These are phyloP conservation scores for Candida mesenterica DNA, from an alignment of 1,139 yeast species.

Conservation along the genomic window DNA sequence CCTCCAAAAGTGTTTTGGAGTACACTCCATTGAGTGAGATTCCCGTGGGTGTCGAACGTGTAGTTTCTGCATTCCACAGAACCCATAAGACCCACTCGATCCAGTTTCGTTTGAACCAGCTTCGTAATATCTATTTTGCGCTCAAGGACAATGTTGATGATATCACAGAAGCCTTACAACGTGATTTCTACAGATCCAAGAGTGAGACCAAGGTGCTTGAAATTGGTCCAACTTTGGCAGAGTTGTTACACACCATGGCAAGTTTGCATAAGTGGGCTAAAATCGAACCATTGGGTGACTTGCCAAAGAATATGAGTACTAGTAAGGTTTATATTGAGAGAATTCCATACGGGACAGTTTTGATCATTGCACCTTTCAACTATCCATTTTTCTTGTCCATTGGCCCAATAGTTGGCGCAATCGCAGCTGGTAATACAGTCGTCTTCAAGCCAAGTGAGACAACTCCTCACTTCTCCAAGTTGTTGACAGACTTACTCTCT, in stretches of 20 bases:
- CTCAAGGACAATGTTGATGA: conserved; percentile 58
- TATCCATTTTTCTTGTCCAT: conserved; percentile 71
- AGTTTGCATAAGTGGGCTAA: conserved; percentile 62
- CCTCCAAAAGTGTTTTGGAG: conserved; percentile 7
- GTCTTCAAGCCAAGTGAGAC: conserved; percentile 79
- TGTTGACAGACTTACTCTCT: conserved; percentile 55
- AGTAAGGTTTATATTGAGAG: conserved; percentile 55
- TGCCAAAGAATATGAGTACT: conserved; percentile 47
- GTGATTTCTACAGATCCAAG: conserved; percentile 65
- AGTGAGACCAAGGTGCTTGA: conserved; percentile 66
- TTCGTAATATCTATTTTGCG: conserved; percentile 68
- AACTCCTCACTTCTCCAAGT: conserved; percentile 60
- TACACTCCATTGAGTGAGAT: conserved; percentile 55
- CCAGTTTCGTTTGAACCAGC: conserved; percentile 57
- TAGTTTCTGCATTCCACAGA: conserved; percentile 44
- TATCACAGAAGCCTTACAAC: conserved; percentile 55
- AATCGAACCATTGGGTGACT: conserved; percentile 46
- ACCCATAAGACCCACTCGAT: conserved; percentile 53
- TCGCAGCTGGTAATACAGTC: conserved; percentile 86
- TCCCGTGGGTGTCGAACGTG: conserved; percentile 41
- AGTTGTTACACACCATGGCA: conserved; percentile 58
- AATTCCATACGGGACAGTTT: conserved; percentile 73
- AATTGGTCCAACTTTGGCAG: conserved; percentile 48
- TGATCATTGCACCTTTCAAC: conserved; percentile 83
- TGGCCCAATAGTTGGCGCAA: conserved; percentile 72